Percentiles rank a stretch among this genome's conserved stretches.
Evolutionary conservation across 805 yeast species (phyloP).

Genomic region (Babjeviella inositovora): DNA sequence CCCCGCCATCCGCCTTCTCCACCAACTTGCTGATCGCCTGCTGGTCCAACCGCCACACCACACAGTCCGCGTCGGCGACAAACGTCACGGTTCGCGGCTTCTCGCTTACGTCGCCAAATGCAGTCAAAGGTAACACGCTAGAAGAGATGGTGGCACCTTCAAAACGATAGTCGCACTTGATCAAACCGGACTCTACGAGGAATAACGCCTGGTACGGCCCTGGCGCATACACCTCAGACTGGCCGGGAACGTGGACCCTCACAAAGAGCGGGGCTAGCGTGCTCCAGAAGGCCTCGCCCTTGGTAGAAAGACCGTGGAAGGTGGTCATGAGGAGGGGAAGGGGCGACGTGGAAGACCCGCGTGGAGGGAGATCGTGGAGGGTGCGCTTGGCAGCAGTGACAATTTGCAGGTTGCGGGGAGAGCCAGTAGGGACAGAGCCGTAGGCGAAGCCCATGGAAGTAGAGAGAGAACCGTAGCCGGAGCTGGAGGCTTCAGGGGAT

Average conservation of each 20-base stretch:
- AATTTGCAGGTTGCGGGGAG: slow-evolving; percentile 38
- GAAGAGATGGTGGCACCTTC: slow-evolving; percentile 24
- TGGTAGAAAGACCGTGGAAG: slow-evolving; percentile 40
- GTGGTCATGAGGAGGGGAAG: slow-evolving; percentile 49
- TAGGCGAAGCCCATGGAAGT: slow-evolving; percentile 1
- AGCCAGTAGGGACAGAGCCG: slow-evolving; percentile 14
- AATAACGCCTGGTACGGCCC: slow-evolving; percentile 32
- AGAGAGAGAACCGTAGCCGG: slow-evolving; percentile 2
- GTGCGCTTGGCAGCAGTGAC: slow-evolving; percentile 33
- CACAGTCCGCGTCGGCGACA: slow-evolving; percentile 19
- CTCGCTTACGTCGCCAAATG: slow-evolving; percentile 44
- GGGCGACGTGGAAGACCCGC: slow-evolving; percentile 25
- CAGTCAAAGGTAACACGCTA: slow-evolving; percentile 53
- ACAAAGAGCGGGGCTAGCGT: slow-evolving; percentile 39
- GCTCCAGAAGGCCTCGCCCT: slow-evolving; percentile 44
- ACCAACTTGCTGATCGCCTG: slow-evolving; percentile 13
- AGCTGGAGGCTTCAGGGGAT: slow-evolving; percentile 1
- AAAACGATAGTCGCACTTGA: slow-evolving; percentile 34
- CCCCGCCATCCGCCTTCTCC: slow-evolving; percentile 12
- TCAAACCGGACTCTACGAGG: slow-evolving; percentile 39
- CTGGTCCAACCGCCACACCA: slow-evolving; percentile 20
- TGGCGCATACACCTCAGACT: slow-evolving; percentile 28
- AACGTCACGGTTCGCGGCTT: slow-evolving; percentile 23
- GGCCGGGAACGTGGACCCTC: slow-evolving; percentile 27
- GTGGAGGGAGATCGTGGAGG: slow-evolving; percentile 18